Evolutionary conservation across 306 rosid species (phyloP).

Genomic region (Acacia melanoxylon): DNA sequence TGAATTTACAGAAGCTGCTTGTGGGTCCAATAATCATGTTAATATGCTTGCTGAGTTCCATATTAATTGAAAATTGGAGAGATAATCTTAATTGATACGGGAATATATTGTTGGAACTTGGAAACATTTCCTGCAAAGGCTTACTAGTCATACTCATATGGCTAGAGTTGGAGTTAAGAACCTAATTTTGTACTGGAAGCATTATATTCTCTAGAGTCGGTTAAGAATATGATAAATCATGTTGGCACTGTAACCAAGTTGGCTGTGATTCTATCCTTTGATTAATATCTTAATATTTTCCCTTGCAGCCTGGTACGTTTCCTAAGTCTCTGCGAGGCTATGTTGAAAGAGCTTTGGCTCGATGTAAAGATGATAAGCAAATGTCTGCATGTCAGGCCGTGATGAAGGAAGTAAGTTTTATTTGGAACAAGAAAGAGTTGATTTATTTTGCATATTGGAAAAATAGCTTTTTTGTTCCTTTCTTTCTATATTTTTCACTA

Average conservation of each 20-base stretch:
- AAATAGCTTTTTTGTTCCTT: background rate
- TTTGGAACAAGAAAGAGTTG: constrained; percentile 3
- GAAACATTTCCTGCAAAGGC: background rate
- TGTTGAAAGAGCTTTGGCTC: constrained; percentile 94
- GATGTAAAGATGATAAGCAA: constrained; percentile 85
- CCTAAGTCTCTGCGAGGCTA: constrained; percentile 92
- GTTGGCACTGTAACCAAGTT: constrained; percentile 15
- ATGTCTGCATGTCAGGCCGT: constrained; percentile 80
- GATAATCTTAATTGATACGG: background rate
- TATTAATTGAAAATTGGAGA: background rate
- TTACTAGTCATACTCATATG: background rate
- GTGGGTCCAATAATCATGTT: background rate
- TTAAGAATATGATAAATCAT: constrained; percentile 15
- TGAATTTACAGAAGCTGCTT: constrained; percentile 19
- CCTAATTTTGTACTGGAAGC: constrained; percentile 14
- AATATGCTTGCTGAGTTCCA: constrained; percentile 14
- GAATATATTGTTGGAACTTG: constrained; percentile 13
- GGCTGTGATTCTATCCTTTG: constrained; percentile 4
- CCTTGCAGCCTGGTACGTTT: constrained; percentile 80
- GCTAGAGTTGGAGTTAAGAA: background rate
- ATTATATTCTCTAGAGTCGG: background rate
- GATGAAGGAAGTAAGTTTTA: constrained; percentile 78
- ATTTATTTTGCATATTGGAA: background rate
- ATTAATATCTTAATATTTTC: constrained; percentile 29
- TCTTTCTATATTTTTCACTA: background rate